These are phyloP conservation scores for Leccinum pachyderme DNA, from an alignment of 1,284 basidiomycete species.

Conservation along the genomic window DNA sequence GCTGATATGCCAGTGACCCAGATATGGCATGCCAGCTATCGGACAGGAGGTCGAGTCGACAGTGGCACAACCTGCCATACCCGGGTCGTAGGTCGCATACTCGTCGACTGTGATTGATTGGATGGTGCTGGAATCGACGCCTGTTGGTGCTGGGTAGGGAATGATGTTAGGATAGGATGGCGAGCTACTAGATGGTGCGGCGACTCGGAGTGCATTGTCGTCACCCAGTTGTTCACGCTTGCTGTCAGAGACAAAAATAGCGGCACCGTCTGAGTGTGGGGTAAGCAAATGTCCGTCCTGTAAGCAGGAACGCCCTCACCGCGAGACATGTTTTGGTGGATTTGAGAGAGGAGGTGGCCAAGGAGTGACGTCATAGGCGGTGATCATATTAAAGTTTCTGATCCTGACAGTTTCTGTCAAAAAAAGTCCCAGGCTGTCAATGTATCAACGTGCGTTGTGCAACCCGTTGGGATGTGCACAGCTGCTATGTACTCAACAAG, in stretches of 20 bases:
- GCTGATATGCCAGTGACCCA: neutral
- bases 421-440: neutral
- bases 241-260: constrained; percentile 12
- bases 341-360: neutral
- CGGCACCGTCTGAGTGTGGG: neutral
- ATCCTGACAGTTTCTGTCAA: neutral
- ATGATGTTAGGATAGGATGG: neutral
- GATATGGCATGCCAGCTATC: constrained; percentile 14
- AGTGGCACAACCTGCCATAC: constrained; percentile 23
- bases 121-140: neutral
- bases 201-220: neutral
- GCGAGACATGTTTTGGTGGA: constrained; percentile 13
- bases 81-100: constrained; percentile 23
- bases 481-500: neutral
- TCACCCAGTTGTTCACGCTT: neutral
- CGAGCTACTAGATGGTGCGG: neutral
- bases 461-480: neutral
- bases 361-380: neutral
- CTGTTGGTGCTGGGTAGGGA: neutral
- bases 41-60: neutral
- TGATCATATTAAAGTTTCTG: neutral
- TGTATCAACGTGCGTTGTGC: neutral
- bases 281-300: neutral
- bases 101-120: constrained; percentile 1
- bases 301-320: constrained; percentile 1